Percentiles rank a stretch among this genome's conserved stretches.
Evolutionary conservation across 768 basidiomycete genomes (phyloP).

Genomic region (Amanita rubescens): DNA sequence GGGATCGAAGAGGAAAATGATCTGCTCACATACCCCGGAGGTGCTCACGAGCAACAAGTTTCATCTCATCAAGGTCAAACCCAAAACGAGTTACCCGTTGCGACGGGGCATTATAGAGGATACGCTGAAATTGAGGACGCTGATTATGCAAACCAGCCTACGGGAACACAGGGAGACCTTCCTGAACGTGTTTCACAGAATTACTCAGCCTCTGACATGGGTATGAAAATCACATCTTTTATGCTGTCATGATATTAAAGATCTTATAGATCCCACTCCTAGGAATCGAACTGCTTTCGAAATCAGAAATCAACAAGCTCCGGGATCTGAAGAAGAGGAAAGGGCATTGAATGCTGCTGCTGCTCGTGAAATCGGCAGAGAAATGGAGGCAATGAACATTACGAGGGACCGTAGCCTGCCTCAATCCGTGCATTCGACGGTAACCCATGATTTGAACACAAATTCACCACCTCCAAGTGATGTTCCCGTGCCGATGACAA

Average conservation of each 20-base stretch:
- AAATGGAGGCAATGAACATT: conserved; percentile 48
- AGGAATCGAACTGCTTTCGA: conserved; percentile 3
- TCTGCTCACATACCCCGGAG: background rate
- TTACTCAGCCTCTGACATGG: background rate
- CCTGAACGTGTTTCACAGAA: background rate
- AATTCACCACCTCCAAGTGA: background rate
- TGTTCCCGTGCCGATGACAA: too few species aligned
- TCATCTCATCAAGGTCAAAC: background rate
- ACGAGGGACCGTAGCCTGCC: conserved; percentile 16
- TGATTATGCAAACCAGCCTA: background rate
- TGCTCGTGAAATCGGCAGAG: conserved; percentile 59
- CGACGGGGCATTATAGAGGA: background rate
- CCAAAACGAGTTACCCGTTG: background rate
- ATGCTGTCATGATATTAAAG: background rate
- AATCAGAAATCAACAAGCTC: conserved; percentile 24
- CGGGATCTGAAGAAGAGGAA: conserved; percentile 41
- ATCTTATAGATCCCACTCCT: background rate
- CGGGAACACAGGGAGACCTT: background rate
- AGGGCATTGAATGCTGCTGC: conserved; percentile 55
- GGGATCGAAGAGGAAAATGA: conserved; percentile 21
- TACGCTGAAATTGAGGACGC: background rate
- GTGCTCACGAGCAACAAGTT: background rate
- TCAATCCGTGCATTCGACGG: background rate
- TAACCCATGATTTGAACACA: background rate
- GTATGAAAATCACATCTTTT: background rate